phyloP scores from a whole-genome alignment of 768 basidiomycete genomes.

The Galerina sulciceps region DNA sequence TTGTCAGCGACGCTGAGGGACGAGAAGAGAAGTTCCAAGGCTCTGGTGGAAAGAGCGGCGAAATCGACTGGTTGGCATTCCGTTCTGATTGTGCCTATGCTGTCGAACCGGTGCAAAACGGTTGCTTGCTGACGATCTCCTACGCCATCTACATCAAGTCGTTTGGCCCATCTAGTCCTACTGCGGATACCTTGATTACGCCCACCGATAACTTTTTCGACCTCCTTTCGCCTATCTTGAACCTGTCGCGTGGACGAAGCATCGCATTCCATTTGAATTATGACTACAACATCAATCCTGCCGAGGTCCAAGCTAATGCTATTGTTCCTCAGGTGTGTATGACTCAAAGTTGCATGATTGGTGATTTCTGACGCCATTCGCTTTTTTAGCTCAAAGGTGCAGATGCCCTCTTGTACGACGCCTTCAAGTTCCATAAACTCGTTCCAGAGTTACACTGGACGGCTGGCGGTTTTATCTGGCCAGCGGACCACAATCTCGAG shows the following conservation, averaged over 20 bases:
- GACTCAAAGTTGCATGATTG: background rate
- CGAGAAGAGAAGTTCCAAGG: conserved; percentile 66
- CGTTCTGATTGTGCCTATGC: conserved; percentile 76
- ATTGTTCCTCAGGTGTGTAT: conserved; percentile 69
- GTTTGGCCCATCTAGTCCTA: conserved; percentile 57
- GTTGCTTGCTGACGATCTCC: conserved; percentile 69
- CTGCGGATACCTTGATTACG: conserved; percentile 66
- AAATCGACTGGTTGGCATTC: conserved; percentile 82
- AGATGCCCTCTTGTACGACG: conserved; percentile 76
- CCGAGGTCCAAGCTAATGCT: conserved; percentile 69
- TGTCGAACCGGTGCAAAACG: conserved; percentile 71
- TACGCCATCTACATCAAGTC: conserved; percentile 74
- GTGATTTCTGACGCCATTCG: background rate
- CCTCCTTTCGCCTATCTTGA: conserved; percentile 70
- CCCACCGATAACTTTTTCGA: conserved; percentile 81
- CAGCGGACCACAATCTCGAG: conserved; percentile 71
- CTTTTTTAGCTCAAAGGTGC: conserved; percentile 69
- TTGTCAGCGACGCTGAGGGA: conserved; percentile 60
- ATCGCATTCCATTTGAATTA: conserved; percentile 74
- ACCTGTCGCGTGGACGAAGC: conserved; percentile 69
- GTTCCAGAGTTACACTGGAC: conserved; percentile 78
- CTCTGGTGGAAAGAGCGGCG: conserved; percentile 61
- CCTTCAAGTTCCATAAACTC: conserved; percentile 78
- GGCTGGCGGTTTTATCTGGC: conserved; percentile 85
- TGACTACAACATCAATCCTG: conserved; percentile 73